Evolutionary conservation across 768 basidiomycete genomes (phyloP).

Genomic region (Lentinus brumalis): DNA sequence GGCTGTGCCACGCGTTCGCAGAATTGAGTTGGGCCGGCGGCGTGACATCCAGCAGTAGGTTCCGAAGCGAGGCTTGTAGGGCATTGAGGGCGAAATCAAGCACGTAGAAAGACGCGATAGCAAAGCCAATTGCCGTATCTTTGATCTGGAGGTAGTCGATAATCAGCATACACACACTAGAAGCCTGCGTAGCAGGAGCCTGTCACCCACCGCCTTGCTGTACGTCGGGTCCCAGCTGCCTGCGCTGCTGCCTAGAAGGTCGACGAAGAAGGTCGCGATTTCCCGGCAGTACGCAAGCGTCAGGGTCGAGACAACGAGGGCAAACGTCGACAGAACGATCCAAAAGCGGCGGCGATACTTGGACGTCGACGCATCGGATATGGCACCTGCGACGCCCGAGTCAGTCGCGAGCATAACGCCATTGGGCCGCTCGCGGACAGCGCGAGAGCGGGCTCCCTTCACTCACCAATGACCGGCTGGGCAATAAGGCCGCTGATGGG

Average conservation of each 20-base stretch:
- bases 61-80: slow-evolving; percentile 87
- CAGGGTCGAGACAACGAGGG: slow-evolving; percentile 77
- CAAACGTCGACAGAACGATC: slow-evolving; percentile 85
- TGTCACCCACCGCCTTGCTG: slow-evolving; percentile 52
- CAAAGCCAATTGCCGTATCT: slow-evolving; percentile 78
- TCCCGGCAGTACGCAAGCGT: slow-evolving; percentile 82
- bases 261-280: slow-evolving; percentile 73
- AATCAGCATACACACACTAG: no score
- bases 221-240: slow-evolving; percentile 89
- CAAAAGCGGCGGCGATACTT: slow-evolving; percentile 91
- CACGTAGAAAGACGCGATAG: slow-evolving; percentile 87
- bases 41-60: slow-evolving; percentile 89
- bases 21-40: slow-evolving; percentile 87
- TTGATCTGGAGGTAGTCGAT: slow-evolving; percentile 46
- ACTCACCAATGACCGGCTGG: slow-evolving; percentile 93
- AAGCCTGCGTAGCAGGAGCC: background rate
- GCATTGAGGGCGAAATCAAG: slow-evolving; percentile 98
- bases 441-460: no score
- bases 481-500: slow-evolving; percentile 95
- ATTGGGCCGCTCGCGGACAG: background rate
- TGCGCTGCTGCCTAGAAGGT: slow-evolving; percentile 69
- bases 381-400: slow-evolving; percentile 60
- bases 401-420: background rate
- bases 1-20: slow-evolving; percentile 98
- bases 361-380: slow-evolving; percentile 92